Evolutionary conservation across 164 flowering plant genomes (phyloP).

Genomic region (Euptelea pleiosperma): DNA sequence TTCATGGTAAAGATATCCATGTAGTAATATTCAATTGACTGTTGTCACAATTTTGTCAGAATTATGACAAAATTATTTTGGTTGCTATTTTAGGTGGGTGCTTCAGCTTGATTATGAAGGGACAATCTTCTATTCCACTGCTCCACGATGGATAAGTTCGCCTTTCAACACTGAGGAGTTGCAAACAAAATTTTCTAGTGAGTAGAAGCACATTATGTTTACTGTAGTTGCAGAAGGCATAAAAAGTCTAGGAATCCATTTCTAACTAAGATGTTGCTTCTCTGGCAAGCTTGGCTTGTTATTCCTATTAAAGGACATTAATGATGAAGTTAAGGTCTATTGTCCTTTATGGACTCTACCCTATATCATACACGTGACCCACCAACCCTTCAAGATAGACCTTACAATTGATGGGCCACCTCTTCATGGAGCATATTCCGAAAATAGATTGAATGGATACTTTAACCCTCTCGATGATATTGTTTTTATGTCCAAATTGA

Average conservation of each 20-base stretch:
- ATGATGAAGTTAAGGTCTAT: not conserved
- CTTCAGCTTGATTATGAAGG: constrained; percentile 93
- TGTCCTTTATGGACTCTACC: not conserved
- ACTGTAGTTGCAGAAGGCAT: not conserved
- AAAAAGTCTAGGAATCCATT: not conserved
- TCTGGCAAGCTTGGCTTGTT: not conserved
- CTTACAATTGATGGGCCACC: not conserved
- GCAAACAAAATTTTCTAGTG: constrained; percentile 27
- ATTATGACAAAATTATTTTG: not conserved
- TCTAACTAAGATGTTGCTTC: not conserved
- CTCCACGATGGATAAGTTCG: constrained; percentile 65
- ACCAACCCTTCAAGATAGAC: too few species aligned
- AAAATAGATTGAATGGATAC: not conserved
- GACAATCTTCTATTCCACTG: constrained; percentile 78
- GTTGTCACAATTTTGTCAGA: not conserved
- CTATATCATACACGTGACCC: not conserved
- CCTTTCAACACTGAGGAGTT: constrained; percentile 19
- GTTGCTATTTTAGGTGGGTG: constrained; percentile 67
- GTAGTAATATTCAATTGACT: not conserved
- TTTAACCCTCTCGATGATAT: not conserved
- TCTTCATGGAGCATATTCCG: not conserved
- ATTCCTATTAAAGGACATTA: not conserved
- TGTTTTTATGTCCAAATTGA: not conserved
- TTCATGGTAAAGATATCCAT: constrained; percentile 61
- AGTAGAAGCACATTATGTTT: constrained; percentile 16